These are phyloP conservation scores for Camellia lanceoleosa DNA, from an alignment of 148 eudicot species.

Conservation along the genomic window DNA sequence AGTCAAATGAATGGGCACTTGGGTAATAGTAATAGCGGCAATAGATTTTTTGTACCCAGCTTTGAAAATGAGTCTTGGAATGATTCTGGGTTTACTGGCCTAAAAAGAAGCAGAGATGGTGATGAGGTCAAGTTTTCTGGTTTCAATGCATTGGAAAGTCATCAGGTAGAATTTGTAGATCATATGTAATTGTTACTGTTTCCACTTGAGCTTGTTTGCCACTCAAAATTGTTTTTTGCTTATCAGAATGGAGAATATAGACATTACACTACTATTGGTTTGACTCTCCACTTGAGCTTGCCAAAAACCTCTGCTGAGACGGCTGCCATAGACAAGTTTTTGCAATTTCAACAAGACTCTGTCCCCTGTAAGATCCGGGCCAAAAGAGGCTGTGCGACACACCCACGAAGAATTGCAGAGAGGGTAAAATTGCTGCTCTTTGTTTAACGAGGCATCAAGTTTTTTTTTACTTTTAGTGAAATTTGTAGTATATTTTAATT, in stretches of 20 bases:
- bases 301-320: constrained; percentile 40
- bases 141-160: constrained; percentile 27
- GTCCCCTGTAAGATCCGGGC: constrained; percentile 47
- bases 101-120: constrained; percentile 41
- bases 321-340: constrained; percentile 34
- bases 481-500: no score
- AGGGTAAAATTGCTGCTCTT: constrained; percentile 36
- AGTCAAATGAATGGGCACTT: constrained; percentile 18
- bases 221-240: neutral
- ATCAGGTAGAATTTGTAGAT: constrained; percentile 28
- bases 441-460: no score
- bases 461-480: no score
- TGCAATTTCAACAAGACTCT: constrained; percentile 47
- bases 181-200: neutral
- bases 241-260: constrained; percentile 32
- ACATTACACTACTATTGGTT: constrained; percentile 21
- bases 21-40: constrained; percentile 16
- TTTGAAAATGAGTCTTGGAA: constrained; percentile 31
- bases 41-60: constrained; percentile 9
- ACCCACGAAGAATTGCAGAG: constrained; percentile 65
- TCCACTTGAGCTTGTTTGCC: neutral
- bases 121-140: constrained; percentile 25
- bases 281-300: constrained; percentile 50
- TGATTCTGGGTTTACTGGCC: constrained; percentile 28
- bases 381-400: constrained; percentile 58